Percentiles rank a stretch among this genome's conserved stretches.
phyloP scores from a whole-genome alignment of 2,329 filamentous ascomycete species.

The Pseudocercospora cruenta region DNA sequence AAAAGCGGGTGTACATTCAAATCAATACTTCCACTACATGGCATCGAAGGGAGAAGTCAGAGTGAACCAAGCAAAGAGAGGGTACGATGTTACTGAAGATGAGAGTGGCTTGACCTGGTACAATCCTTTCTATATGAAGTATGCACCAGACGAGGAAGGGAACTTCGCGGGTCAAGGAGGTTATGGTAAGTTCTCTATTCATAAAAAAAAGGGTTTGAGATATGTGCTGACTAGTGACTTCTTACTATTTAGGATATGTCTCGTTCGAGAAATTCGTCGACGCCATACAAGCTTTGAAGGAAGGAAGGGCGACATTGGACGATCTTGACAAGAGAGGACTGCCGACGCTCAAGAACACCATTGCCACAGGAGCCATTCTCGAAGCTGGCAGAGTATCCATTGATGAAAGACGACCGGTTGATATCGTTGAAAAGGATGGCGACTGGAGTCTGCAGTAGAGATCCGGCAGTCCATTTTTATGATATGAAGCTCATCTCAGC shows the following conservation, averaged over 20 bases:
- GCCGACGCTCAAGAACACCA: constrained; percentile 84
- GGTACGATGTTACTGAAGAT: constrained; percentile 93
- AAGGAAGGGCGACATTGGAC: constrained; percentile 70
- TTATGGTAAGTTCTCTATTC: constrained; percentile 61
- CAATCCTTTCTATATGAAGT: constrained; percentile 63
- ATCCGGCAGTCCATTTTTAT: neutral
- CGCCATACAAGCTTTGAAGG: constrained; percentile 77
- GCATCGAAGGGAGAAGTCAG: constrained; percentile 81
- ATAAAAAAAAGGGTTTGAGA: neutral
- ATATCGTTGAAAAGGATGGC: constrained; percentile 69
- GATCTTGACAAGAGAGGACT: constrained; percentile 79
- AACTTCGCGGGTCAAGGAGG: constrained; percentile 91
- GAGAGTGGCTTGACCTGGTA: constrained; percentile 74
- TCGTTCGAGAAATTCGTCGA: constrained; percentile 97
- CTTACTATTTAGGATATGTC: constrained; percentile 60
- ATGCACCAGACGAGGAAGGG: constrained; percentile 67
- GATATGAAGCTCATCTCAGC: too few relatives aligned
- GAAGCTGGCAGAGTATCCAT: constrained; percentile 83
- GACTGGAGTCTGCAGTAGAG: constrained; percentile 68
- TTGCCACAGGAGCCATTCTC: constrained; percentile 88
- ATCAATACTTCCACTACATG: constrained; percentile 97
- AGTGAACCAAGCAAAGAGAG: constrained; percentile 89
- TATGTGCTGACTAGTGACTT: neutral
- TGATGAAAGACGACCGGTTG: constrained; percentile 78
- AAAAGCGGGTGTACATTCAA: constrained; percentile 90